These are phyloP conservation scores for Umbelopsis vinacea DNA, from an alignment of 192 early-diverging fungal species.

Conservation along the genomic window DNA sequence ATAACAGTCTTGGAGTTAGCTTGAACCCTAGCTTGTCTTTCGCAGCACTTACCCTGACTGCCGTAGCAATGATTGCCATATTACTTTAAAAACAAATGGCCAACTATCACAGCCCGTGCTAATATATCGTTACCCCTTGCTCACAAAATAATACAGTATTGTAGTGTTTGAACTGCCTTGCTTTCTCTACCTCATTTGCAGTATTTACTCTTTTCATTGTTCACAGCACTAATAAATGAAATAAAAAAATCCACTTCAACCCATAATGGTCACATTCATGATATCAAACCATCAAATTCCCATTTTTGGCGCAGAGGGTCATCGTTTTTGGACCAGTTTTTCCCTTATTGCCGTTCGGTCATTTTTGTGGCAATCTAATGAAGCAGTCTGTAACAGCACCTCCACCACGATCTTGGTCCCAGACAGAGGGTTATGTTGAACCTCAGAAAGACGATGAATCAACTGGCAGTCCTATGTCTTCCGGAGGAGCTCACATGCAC, in stretches of 20 bases:
- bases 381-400: conserved; percentile 1
- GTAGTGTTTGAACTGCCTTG: not conserved
- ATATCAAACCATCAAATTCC: conserved; percentile 20
- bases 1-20: conserved; percentile 5
- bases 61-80: not conserved
- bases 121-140: not conserved
- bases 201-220: not conserved
- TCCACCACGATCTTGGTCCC: conserved; percentile 9
- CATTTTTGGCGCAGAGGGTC: not conserved
- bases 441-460: not conserved
- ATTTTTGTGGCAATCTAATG: not conserved
- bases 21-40: not conserved
- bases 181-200: not conserved
- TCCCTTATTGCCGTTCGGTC: not conserved
- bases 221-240: not conserved
- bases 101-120: not conserved
- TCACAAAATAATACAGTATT: not conserved
- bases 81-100: not conserved
- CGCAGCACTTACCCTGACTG: not conserved
- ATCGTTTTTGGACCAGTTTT: not conserved
- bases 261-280: not conserved
- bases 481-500: not conserved
- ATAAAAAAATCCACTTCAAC: not conserved
- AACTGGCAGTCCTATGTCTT: not conserved
- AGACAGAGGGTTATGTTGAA: not conserved